These are phyloP conservation scores for Pseudopyrenochaeta lycopersici DNA, from an alignment of 2,329 filamentous ascomycete species.

Conservation along the genomic window DNA sequence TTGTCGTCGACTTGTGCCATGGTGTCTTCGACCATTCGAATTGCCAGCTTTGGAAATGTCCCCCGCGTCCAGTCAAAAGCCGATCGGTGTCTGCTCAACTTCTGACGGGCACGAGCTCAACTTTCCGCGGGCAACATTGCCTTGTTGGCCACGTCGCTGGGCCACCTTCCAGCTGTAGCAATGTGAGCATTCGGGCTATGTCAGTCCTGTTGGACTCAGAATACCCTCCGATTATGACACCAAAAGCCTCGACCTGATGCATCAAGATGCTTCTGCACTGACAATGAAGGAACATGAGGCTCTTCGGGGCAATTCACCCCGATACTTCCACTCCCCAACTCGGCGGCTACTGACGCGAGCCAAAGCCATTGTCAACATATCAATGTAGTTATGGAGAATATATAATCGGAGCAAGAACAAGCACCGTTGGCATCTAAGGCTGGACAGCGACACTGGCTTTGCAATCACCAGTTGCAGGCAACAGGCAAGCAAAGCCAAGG, in stretches of 20 bases:
- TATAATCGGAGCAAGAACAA: no score
- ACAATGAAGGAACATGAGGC: background rate
- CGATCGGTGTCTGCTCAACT: slow-evolving; percentile 37
- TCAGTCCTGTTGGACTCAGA: background rate
- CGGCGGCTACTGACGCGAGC: slow-evolving; percentile 17
- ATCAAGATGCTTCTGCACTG: slow-evolving; percentile 2
- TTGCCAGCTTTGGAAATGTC: slow-evolving; percentile 27
- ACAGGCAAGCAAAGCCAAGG: no score
- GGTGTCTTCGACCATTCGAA: background rate
- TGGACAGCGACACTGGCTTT: no score
- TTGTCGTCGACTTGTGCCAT: background rate
- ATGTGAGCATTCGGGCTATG: background rate
- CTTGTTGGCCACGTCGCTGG: slow-evolving; percentile 12
- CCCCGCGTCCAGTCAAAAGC: slow-evolving; percentile 29
- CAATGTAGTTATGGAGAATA: no score
- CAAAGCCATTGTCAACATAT: background rate
- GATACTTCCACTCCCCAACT: slow-evolving; percentile 10
- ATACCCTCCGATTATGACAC: background rate
- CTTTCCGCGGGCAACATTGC: slow-evolving; percentile 29
- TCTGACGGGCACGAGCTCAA: slow-evolving; percentile 12
- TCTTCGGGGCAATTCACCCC: slow-evolving; percentile 9
- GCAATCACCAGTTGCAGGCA: no score
- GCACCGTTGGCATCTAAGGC: no score
- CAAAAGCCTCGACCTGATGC: background rate
- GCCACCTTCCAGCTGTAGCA: background rate